phyloP scores from a whole-genome alignment of 257 asterid species.

The Mitragyna speciosa region DNA sequence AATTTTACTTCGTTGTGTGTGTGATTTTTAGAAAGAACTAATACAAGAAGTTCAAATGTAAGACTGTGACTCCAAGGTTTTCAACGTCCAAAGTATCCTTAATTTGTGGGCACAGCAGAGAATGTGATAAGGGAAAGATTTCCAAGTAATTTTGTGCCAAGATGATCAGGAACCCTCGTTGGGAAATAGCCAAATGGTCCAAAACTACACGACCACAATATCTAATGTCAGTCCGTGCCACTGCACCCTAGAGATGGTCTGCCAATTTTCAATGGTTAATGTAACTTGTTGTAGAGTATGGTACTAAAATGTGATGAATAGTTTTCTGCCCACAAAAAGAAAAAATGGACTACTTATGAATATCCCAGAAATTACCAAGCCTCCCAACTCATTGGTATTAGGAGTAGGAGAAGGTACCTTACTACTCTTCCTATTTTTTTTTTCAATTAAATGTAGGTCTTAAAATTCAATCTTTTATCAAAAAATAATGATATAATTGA shows the following conservation, averaged over 20 bases:
- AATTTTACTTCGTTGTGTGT: no score
- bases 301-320: no score
- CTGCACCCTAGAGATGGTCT: not conserved
- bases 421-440: no score
- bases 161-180: constrained; percentile 38
- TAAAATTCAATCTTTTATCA: no score
- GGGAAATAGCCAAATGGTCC: constrained; percentile 33
- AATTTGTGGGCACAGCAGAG: not conserved
- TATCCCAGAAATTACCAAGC: not conserved
- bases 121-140: not conserved
- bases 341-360: not conserved
- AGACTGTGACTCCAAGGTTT: not conserved
- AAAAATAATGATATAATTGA: no score
- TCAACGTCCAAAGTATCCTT: not conserved
- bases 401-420: no score
- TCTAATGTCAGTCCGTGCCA: constrained; percentile 16
- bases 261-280: not conserved
- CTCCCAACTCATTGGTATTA: no score
- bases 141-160: constrained; percentile 17
- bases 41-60: not conserved
- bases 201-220: constrained; percentile 15
- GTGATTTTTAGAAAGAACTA: no score
- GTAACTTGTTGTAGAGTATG: not conserved
- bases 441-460: no score
- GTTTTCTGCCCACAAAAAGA: not conserved